Conservation (phyloP, 257 asterid genomes). For the Thymus quinquecostatus region DNA sequence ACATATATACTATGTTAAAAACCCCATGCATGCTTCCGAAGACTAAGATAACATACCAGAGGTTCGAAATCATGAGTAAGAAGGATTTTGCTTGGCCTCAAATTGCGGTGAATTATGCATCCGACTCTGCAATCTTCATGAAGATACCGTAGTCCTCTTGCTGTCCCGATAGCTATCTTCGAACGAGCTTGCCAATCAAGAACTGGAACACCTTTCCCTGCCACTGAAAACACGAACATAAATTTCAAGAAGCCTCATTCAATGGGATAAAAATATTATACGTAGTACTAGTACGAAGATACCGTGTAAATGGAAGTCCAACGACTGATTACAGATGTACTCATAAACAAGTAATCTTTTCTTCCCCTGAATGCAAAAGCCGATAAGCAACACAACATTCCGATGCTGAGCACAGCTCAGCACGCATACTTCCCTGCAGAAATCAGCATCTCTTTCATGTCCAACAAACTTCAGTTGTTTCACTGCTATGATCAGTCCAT, state of each 20-base stretch:
- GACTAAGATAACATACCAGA: constrained; percentile 49
- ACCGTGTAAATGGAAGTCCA: constrained; percentile 88
- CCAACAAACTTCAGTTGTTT: constrained; percentile 69
- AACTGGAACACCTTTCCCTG: constrained; percentile 50
- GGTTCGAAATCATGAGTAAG: constrained; percentile 92
- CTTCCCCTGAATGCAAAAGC: constrained; percentile 70
- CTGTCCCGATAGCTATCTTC: constrained; percentile 84
- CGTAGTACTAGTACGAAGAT: constrained; percentile 29
- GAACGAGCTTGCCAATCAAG: constrained; percentile 75
- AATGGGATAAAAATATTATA: neutral
- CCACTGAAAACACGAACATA: constrained; percentile 27
- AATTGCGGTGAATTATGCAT: constrained; percentile 73
- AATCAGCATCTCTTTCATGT: constrained; percentile 77
- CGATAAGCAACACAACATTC: constrained; percentile 83
- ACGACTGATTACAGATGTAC: constrained; percentile 79
- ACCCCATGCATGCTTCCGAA: constrained; percentile 13
- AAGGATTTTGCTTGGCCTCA: constrained; percentile 84
- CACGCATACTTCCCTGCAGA: constrained; percentile 78
- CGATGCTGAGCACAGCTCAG: constrained; percentile 95
- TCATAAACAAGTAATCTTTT: constrained; percentile 81
- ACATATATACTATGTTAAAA: too few species aligned
- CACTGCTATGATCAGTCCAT: constrained; percentile 73
- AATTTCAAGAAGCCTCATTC: constrained; percentile 27
- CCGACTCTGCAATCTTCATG: constrained; percentile 98
- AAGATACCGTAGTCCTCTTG: constrained; percentile 91